phyloP scores from a whole-genome alignment of 306 rosid genomes.

The Quercus gilva region DNA sequence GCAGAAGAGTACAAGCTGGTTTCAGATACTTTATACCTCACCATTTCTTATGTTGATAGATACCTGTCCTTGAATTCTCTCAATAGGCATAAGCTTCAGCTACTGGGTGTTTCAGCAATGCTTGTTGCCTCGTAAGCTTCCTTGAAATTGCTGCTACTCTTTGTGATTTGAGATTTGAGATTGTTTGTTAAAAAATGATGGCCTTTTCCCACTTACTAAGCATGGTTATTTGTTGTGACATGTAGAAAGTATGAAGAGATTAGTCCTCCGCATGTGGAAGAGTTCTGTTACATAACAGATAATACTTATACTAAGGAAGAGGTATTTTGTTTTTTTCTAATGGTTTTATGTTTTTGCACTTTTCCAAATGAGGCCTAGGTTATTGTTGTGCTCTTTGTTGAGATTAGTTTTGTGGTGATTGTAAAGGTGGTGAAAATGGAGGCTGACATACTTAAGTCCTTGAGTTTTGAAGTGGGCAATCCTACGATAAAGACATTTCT shows the following conservation, averaged over 20 bases:
- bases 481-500: slow-evolving; percentile 79
- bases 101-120: slow-evolving; percentile 81
- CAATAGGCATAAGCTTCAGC: slow-evolving; percentile 52
- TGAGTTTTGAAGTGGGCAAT: slow-evolving; percentile 81
- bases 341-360: background rate
- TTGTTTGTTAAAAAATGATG: background rate
- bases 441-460: slow-evolving; percentile 64
- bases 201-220: background rate
- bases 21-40: slow-evolving; percentile 66
- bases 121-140: slow-evolving; percentile 78
- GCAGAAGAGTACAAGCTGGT: slow-evolving; percentile 83
- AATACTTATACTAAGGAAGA: slow-evolving; percentile 68
- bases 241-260: slow-evolving; percentile 87
- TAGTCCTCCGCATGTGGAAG: slow-evolving; percentile 77
- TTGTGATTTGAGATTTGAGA: background rate
- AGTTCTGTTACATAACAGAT: slow-evolving; percentile 75
- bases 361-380: background rate
- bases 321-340: slow-evolving; percentile 29
- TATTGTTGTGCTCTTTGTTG: background rate
- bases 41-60: slow-evolving; percentile 61
- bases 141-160: background rate
- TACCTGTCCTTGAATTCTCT: slow-evolving; percentile 52
- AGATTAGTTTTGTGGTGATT: background rate
- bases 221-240: background rate
- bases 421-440: slow-evolving; percentile 79